These are phyloP conservation scores for Dothideomycetidae sp. DNA, from an alignment of 2,329 filamentous ascomycete species.

Conservation along the genomic window DNA sequence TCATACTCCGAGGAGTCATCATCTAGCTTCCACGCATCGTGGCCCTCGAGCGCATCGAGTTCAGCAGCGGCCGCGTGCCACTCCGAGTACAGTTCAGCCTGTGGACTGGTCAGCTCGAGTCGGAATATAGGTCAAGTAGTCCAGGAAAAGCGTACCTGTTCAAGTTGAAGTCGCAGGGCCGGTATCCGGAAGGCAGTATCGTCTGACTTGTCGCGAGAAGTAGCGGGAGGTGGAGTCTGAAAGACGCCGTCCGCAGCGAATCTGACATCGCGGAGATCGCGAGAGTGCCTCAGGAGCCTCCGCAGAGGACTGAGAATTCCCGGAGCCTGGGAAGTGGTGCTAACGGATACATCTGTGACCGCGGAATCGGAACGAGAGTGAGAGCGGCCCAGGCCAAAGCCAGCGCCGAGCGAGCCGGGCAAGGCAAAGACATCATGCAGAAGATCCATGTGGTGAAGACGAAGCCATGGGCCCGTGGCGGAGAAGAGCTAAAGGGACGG, in stretches of 20 bases:
- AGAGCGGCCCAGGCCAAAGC: constrained; percentile 2
- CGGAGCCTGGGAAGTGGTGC: constrained; percentile 5
- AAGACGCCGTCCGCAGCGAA: constrained; percentile 1
- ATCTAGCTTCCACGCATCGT: constrained; percentile 67
- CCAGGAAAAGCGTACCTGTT: constrained; percentile 44
- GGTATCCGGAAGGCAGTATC: constrained; percentile 33
- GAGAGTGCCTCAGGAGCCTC: constrained; percentile 2
- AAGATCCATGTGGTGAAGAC: constrained; percentile 5
- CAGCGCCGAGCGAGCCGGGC: constrained; percentile 7
- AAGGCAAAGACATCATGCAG: constrained; percentile 8
- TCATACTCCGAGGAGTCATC: constrained; percentile 57
- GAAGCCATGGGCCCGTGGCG: constrained; percentile 6
- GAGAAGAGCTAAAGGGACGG: constrained; percentile 1
- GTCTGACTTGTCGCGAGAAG: constrained; percentile 22
- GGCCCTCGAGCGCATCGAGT: constrained; percentile 65
- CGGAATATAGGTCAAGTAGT: not conserved
- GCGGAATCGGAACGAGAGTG: constrained; percentile 7
- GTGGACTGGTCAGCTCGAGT: constrained; percentile 12
- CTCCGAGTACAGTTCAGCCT: constrained; percentile 55
- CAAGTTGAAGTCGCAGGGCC: constrained; percentile 49
- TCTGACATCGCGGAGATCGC: constrained; percentile 1
- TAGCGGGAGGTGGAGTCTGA: constrained; percentile 3
- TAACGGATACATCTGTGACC: constrained; percentile 6
- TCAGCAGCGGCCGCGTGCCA: constrained; percentile 66
- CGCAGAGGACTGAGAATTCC: constrained; percentile 5